Evolutionary conservation across 805 yeast species (phyloP).

Genomic region (Wickerhamiella dianesei): DNA sequence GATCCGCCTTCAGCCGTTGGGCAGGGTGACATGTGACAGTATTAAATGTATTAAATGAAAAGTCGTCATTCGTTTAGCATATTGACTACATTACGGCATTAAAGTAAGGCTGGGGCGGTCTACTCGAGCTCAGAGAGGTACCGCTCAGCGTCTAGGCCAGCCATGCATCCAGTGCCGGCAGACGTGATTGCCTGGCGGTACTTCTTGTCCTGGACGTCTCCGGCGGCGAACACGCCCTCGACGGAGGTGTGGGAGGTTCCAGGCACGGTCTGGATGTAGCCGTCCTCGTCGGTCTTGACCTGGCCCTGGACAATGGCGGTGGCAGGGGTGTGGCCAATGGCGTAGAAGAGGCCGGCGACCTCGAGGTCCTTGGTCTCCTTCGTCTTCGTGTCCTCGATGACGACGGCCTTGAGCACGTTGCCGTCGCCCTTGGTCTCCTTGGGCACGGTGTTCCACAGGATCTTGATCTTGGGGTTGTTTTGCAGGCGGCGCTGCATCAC

Average conservation of each 20-base stretch:
- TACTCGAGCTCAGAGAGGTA: conserved; percentile 45
- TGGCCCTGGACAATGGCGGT: conserved; percentile 68
- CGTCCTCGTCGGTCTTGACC: conserved; percentile 71
- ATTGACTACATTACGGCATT: neutral
- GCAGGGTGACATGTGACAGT: too few species aligned
- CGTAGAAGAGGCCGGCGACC: conserved; percentile 90
- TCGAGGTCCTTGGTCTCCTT: conserved; percentile 53
- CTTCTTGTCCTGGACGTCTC: conserved; percentile 94
- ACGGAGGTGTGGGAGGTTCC: conserved; percentile 80
- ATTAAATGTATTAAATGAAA: too few species aligned
- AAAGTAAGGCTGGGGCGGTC: neutral
- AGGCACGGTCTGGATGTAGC: conserved; percentile 80
- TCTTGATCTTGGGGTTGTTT: conserved; percentile 76
- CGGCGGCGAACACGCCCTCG: conserved; percentile 93
- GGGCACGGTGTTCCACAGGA: conserved; percentile 74
- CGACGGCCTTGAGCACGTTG: conserved; percentile 53
- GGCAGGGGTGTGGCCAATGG: conserved; percentile 96
- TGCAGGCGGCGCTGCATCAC: conserved; percentile 93
- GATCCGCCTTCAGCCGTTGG: too few species aligned
- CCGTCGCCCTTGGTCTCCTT: conserved; percentile 91
- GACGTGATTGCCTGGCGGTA: conserved; percentile 98
- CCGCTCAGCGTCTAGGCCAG: conserved; percentile 90
- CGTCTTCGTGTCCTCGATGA: conserved; percentile 58
- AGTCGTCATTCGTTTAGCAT: too few species aligned
- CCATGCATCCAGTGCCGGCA: conserved; percentile 99